phyloP scores from a whole-genome alignment of 208 protist genomes.

The Acanthamoeba culbertsoni region DNA sequence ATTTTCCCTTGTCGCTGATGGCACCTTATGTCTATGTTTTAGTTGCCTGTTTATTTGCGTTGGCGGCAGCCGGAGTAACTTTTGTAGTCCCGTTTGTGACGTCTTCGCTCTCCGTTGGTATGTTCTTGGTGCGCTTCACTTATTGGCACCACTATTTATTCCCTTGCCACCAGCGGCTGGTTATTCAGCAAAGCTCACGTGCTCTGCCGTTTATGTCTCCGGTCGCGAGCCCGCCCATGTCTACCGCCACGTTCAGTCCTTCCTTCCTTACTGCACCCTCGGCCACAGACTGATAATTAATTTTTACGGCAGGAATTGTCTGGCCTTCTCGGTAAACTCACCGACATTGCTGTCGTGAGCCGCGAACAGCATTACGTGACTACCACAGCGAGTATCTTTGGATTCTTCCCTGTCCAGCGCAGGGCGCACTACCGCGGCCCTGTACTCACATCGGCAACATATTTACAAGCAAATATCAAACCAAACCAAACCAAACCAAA shows the following conservation, averaged over 20 bases:
- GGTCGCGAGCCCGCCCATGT: not conserved
- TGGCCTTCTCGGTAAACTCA: not conserved
- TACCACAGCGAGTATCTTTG: not conserved
- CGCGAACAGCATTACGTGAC: not conserved
- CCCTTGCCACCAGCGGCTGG: not conserved
- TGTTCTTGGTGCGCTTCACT: not conserved
- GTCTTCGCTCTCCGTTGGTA: not conserved
- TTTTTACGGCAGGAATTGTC: not conserved
- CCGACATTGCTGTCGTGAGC: not conserved
- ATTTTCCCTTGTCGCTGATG: no score
- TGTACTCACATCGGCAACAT: not conserved
- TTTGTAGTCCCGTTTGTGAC: not conserved
- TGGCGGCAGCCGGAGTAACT: not conserved
- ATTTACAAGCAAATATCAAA: no score
- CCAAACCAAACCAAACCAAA: no score
- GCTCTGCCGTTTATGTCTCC: not conserved
- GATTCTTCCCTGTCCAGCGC: not conserved
- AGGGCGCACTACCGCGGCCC: not conserved
- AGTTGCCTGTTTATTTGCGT: not conserved
- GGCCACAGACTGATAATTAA: no score
- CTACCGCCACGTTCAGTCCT: not conserved
- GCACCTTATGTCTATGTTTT: no score
- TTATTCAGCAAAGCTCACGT: not conserved
- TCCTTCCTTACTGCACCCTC: no score
- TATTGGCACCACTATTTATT: not conserved